Evolutionary conservation across 352 stramenopile genomes (phyloP).

Genomic region (Phytophthora macrochlamydospora): DNA sequence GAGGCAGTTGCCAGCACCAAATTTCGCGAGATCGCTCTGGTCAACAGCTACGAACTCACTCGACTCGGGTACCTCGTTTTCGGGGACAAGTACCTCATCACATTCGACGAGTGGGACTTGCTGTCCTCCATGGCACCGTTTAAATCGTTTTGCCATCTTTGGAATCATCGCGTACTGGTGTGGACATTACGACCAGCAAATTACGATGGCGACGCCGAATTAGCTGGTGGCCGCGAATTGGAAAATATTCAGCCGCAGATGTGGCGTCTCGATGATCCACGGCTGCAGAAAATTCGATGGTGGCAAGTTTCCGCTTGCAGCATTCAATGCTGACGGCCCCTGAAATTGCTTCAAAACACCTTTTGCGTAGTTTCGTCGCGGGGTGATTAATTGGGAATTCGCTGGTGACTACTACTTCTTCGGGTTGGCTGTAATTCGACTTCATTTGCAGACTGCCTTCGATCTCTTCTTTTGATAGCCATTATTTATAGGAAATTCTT

Average conservation of each 20-base stretch:
- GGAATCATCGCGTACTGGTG: slow-evolving; percentile 23
- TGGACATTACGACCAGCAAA: slow-evolving; percentile 7
- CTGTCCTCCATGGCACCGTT: slow-evolving; percentile 8
- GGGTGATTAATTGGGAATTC: neutral
- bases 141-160: slow-evolving; percentile 3
- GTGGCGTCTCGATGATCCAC: slow-evolving; percentile 19
- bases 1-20: too few species aligned
- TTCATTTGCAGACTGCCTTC: too few species aligned
- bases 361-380: neutral
- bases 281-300: slow-evolving; percentile 11
- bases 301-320: slow-evolving; percentile 11
- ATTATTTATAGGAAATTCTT: slow-evolving; percentile 1
- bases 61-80: slow-evolving; percentile 26
- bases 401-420: too few species aligned
- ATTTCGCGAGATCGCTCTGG: neutral
- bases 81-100: slow-evolving; percentile 15
- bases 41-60: slow-evolving; percentile 29
- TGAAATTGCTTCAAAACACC: neutral
- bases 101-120: slow-evolving; percentile 15
- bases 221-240: slow-evolving; percentile 1
- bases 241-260: slow-evolving; percentile 7
- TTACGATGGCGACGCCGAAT: neutral
- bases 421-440: too few species aligned
- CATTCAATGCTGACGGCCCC: slow-evolving; percentile 4
- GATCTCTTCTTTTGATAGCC: neutral